Base-by-base conservation (phyloP, 176 grass and related monocot genomes). In the Carex scoparia region DNA sequence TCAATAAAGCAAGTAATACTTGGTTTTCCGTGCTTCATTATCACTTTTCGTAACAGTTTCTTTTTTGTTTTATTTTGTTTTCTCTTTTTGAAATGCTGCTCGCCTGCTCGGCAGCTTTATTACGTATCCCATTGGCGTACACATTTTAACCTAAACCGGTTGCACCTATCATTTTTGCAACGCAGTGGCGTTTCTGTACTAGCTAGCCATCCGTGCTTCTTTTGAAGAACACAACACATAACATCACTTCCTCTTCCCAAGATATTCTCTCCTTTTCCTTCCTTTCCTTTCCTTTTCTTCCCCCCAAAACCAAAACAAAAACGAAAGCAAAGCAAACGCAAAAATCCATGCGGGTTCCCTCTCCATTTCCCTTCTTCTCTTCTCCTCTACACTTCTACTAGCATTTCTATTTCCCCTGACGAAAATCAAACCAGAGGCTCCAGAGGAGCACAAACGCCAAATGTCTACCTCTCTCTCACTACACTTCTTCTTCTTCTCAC, bases 381-480 rank as follows among this genome's bases (percentile, higher is more conserved):
- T 83, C 32, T n/a, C 59, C 46, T 30, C 19, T 28, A 48, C 60
- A 23, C 18, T 2, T n/a, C 3, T 51, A 11, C 11, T 81, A 82
- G 23, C 79, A 28, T 14, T 46, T 19, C 69, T 40, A 1, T 61
- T 59, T 2, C 44, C 27, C 1, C 18, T 5, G 11, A 73, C 40
- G 5, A 27, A 80, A 59, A 61, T 14, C 58, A 28, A 48, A 63
- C 35, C 18, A 23, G 16, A 81, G 14, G 10, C 31, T 38, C 12
- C 30, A 62, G 56, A 12, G 56, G 78, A 31, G 7, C 59, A 48
- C n/a, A 80, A 92, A 87, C 65, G 46, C 19, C 16, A 48, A 80
- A 88, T 85, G 27, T 19, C 89, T 18, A 65, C 88, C 5, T 76
- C 85, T 84, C 70, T 67, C 83, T 67, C 87, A 64, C 55, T 75